Conservation (phyloP, 345 rosid genomes). For the Gossypioides kirkii region DNA sequence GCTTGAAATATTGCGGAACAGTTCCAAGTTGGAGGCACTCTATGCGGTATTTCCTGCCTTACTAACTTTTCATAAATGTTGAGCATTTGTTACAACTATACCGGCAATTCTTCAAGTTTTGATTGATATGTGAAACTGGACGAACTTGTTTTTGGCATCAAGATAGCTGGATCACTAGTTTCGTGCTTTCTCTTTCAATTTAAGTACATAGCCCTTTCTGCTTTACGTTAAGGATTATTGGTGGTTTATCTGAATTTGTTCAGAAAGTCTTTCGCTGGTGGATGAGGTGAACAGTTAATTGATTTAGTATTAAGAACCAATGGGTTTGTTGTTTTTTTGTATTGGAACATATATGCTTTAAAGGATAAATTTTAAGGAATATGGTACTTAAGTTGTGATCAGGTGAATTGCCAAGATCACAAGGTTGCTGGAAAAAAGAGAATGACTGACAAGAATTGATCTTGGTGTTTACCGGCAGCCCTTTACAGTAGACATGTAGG, state of each 20-base stretch:
- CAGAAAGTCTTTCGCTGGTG: not conserved
- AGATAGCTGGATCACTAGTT: not conserved
- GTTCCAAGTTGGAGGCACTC: constrained; percentile 92
- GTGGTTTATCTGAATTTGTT: not conserved
- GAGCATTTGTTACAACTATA: not conserved
- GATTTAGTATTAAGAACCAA: not conserved
- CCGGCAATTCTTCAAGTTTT: not conserved
- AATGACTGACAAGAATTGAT: not conserved
- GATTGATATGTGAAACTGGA: not conserved
- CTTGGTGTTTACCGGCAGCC: not conserved
- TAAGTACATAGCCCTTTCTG: not conserved
- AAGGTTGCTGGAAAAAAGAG: not conserved
- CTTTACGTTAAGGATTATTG: not conserved
- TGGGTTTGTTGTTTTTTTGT: not conserved
- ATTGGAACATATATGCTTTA: not conserved
- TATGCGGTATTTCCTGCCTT: constrained; percentile 70
- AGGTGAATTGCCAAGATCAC: not conserved
- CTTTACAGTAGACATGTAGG: not conserved
- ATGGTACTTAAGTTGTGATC: not conserved
- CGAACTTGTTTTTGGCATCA: not conserved
- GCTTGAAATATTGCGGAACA: constrained; percentile 89
- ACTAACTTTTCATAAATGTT: not conserved
- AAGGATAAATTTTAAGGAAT: not conserved
- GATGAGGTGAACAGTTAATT: not conserved
- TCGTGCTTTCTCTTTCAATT: not conserved